Base-by-base conservation (phyloP, 2,329 filamentous ascomycete species). In the Myriosclerotinia duriaeana region DNA sequence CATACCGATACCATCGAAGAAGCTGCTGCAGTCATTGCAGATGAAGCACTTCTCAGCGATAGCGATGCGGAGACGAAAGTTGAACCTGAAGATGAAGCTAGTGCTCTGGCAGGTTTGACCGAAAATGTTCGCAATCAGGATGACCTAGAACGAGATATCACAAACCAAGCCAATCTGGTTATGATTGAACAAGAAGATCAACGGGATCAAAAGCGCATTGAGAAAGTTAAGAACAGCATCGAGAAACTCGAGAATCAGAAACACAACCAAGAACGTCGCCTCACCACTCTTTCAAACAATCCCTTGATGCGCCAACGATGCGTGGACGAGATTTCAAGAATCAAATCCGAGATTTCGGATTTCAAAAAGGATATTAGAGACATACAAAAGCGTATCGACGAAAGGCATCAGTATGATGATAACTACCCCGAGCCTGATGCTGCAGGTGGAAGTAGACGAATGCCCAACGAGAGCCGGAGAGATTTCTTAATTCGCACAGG, bases 401-500 rank as follows among this genome's bases (percentile, higher is more conserved):
- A 91, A 68, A 85, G 94, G 65, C 87, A 90, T 67, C 80, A 85
- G 67, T 82, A 83, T 44, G 79, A 80, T 54, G 80, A 79, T 14
- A 77, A 78, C 4, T 78, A 80, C 1, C 79, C 81, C 12, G 78
- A 78, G 26, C 26, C 26, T 1, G 78, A 80, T 63, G 79, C 81
- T 36, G 73, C 78, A 5, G 80, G 79, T 56, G 84, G 83, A 38
- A 87, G 84, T 63, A 83, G 84, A 67, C 87, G 86, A 64, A 79
- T 94, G 66, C 87, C 91, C 1, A 91, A 91, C 68, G 95, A 98
- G 79, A 92, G 86, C 34, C 88, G 92, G 68, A 87, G 93, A 61
- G 93, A 97, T 56, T 99, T 91, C 76, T 84, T 99, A 56, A 95
- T 99, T 59, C 88, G 95, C 38, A 99, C 94, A 0, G 95, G 95